These are phyloP conservation scores for Populus hybrid DNA, from an alignment of 441 rosid species.

Conservation along the genomic window DNA sequence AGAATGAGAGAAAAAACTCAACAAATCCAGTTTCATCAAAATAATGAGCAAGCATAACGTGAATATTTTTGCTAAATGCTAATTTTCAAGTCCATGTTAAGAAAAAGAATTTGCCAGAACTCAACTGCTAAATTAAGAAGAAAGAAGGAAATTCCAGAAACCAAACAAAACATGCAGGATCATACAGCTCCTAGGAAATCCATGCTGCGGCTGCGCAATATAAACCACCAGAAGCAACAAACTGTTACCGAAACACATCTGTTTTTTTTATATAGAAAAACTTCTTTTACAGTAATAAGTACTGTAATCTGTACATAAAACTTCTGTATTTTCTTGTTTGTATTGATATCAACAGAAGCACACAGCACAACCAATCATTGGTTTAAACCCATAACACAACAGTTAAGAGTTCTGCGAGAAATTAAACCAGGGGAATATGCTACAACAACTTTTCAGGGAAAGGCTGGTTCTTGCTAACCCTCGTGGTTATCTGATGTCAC, in stretches of 20 bases:
- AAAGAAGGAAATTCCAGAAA: background rate
- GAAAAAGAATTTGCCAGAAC: background rate
- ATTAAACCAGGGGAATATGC: background rate
- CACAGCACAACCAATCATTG: background rate
- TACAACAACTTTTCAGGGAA: background rate
- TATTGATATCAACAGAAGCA: background rate
- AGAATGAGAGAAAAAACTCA: too few species aligned
- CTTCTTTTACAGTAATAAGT: background rate
- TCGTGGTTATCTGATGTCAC: background rate
- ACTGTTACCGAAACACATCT: background rate
- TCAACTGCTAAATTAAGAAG: too few species aligned
- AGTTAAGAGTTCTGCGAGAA: background rate
- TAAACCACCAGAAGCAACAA: background rate
- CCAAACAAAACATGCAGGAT: background rate
- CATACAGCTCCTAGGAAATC: background rate
- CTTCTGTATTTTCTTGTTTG: background rate
- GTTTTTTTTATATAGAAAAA: background rate
- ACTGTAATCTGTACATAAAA: conserved; percentile 5
- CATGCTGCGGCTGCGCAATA: background rate
- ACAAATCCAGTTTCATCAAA: background rate
- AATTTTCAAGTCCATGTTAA: background rate
- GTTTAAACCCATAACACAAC: background rate
- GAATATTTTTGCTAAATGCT: background rate
- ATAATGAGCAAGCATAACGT: background rate
- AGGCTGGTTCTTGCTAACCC: background rate